phyloP scores from a whole-genome alignment of 306 rosid species.

The Trifolium fragiferum region DNA sequence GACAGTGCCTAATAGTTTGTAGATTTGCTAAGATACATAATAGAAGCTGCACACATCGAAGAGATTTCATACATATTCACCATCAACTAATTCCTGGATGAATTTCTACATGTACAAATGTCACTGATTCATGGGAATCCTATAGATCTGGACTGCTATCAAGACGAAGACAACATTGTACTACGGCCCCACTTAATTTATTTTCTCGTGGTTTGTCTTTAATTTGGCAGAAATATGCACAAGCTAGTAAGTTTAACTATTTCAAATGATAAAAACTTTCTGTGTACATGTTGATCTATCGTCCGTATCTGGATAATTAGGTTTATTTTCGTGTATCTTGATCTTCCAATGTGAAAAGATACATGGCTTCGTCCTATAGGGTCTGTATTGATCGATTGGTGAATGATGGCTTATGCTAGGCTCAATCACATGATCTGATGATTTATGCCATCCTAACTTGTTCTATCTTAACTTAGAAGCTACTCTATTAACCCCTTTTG shows the following conservation, averaged over 20 bases:
- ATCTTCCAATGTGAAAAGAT: background rate
- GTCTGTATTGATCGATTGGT: background rate
- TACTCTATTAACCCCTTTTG: background rate
- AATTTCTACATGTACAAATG: constrained; percentile 35
- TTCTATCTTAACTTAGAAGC: constrained; percentile 30
- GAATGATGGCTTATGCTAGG: background rate
- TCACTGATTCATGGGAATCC: constrained; percentile 18
- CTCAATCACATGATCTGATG: constrained; percentile 4
- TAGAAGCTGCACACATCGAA: constrained; percentile 34
- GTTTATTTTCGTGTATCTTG: background rate
- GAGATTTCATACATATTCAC: constrained; percentile 23
- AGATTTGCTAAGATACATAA: constrained; percentile 22
- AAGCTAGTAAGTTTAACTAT: background rate
- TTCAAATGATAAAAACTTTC: background rate
- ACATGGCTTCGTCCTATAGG: background rate
- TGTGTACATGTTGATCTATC: constrained; percentile 8
- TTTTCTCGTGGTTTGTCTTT: background rate
- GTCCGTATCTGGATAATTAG: background rate
- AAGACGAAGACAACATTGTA: constrained; percentile 4
- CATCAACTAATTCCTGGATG: constrained; percentile 12
- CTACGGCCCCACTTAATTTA: background rate
- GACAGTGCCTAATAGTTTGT: constrained; percentile 27
- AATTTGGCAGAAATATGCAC: constrained; percentile 4
- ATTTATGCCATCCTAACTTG: constrained; percentile 15
- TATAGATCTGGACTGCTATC: background rate